Conservation (phyloP, 208 protist species). For the Trypanosoma theileri region DNA sequence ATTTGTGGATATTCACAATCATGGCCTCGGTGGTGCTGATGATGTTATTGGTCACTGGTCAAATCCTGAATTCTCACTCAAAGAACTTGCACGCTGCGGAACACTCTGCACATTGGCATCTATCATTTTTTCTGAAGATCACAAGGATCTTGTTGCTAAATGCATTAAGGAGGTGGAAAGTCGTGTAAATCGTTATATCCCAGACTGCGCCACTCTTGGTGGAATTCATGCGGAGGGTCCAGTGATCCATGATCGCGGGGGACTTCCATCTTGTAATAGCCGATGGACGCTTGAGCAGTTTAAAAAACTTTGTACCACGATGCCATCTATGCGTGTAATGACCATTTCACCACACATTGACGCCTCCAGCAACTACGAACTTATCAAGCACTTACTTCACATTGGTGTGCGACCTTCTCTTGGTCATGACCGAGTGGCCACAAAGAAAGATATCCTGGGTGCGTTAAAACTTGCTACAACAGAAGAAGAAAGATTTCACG, state of each 20-base stretch:
- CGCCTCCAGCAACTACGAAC: constrained; percentile 43
- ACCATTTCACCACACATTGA: constrained; percentile 69
- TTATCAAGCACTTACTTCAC: constrained; percentile 47
- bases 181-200: constrained; percentile 38
- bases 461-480: constrained; percentile 43
- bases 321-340: constrained; percentile 77
- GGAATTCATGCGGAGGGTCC: constrained; percentile 76
- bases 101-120: constrained; percentile 65
- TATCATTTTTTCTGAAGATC: constrained; percentile 67
- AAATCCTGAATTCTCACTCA: constrained; percentile 63
- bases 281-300: constrained; percentile 41
- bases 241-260: constrained; percentile 63
- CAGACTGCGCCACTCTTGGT: constrained; percentile 54
- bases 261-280: constrained; percentile 47
- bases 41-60: constrained; percentile 74
- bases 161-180: constrained; percentile 50
- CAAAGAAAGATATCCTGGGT: constrained; percentile 57
- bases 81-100: constrained; percentile 66
- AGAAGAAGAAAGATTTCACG: constrained; percentile 57
- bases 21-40: constrained; percentile 57
- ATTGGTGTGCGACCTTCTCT: constrained; percentile 53
- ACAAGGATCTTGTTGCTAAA: constrained; percentile 38
- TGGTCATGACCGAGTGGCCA: constrained; percentile 68
- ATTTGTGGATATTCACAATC: constrained; percentile 83
- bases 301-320: constrained; percentile 42